Conservation (phyloP, 257 asterid genomes). For the Sherardia arvensis region DNA sequence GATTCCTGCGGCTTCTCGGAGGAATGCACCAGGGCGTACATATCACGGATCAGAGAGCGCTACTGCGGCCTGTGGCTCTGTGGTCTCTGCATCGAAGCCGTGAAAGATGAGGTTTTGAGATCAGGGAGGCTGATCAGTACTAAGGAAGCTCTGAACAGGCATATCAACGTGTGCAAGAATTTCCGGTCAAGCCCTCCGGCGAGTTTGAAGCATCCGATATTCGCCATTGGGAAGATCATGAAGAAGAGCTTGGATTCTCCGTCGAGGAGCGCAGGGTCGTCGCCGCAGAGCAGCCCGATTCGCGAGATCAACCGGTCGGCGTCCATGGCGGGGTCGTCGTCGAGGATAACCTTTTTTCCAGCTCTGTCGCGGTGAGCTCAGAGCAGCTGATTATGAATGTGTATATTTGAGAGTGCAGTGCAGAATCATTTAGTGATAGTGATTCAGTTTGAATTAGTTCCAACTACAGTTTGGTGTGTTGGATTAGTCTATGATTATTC, state of each 20-base stretch:
- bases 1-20: slow-evolving; percentile 27
- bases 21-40: slow-evolving; percentile 20
- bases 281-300: slow-evolving; percentile 6
- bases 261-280: slow-evolving; percentile 4
- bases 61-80: slow-evolving; percentile 24
- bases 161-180: slow-evolving; percentile 18
- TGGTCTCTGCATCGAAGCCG: slow-evolving; percentile 20
- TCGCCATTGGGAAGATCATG: slow-evolving; percentile 18
- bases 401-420: background rate
- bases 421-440: background rate
- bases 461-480: background rate
- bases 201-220: slow-evolving; percentile 13
- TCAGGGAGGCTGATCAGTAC: slow-evolving; percentile 11
- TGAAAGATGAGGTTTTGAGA: slow-evolving; percentile 18
- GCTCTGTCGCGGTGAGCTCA: background rate
- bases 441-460: background rate
- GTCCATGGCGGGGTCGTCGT: background rate
- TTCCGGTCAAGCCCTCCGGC: slow-evolving; percentile 14
- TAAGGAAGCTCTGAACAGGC: slow-evolving; percentile 16
- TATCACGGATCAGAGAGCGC: slow-evolving; percentile 12
- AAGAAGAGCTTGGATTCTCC: slow-evolving; percentile 22
- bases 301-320: slow-evolving; percentile 8
- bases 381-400: no score
- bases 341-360: background rate
- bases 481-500: background rate